phyloP scores from a whole-genome alignment of 345 rosid species.

The Raphanus sativus region DNA sequence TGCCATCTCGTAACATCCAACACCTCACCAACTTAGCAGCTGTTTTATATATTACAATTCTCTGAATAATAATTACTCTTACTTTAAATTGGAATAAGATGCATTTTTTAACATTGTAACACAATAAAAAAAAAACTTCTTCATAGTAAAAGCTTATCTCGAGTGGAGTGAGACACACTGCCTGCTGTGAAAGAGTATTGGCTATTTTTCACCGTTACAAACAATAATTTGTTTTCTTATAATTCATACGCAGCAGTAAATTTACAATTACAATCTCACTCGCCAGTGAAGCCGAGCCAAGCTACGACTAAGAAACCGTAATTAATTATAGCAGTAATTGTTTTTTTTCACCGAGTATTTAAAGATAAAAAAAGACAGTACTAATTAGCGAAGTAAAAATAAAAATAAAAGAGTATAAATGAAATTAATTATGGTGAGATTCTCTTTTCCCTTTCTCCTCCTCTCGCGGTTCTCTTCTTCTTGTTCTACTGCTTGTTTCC shows the following conservation, averaged over 20 bases:
- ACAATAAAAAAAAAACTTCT: background rate
- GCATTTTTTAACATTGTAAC: background rate
- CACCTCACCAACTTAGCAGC: conserved; percentile 8
- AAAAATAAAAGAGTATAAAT: background rate
- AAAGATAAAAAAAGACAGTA: background rate
- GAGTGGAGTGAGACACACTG: background rate
- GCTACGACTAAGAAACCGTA: background rate
- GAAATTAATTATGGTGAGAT: background rate
- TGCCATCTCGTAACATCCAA: conserved; percentile 30
- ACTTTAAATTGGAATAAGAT: background rate
- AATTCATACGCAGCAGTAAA: background rate
- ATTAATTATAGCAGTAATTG: too few relatives aligned
- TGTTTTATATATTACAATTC: background rate
- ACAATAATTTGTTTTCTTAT: background rate
- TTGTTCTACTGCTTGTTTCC: background rate
- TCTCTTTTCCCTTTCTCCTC: background rate
- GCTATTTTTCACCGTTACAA: background rate
- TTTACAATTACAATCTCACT: background rate
- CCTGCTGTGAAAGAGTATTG: background rate
- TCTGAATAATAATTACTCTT: background rate
- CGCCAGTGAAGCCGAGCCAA: conserved; percentile 7
- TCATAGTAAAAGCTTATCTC: background rate
- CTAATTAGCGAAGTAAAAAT: background rate
- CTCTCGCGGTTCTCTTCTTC: background rate
- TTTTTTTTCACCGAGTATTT: background rate